Evolutionary conservation across 2,329 filamentous ascomycete genomes (phyloP), one percentile per base, ranked within the genome.

Genomic region (Fusarium equiseti): DNA sequence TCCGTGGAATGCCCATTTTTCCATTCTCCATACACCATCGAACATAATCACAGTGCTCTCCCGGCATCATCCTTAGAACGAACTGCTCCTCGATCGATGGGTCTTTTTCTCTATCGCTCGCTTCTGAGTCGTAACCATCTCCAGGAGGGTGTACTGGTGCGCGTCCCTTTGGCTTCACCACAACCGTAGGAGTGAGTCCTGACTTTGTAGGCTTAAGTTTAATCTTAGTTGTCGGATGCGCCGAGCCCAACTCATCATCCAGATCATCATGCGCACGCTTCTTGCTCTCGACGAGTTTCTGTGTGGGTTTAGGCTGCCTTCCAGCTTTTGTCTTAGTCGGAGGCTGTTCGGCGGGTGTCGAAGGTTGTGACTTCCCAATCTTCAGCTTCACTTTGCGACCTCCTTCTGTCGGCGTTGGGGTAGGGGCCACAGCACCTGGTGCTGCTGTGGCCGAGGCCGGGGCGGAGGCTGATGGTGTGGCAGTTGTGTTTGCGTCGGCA

Each of bases 121-220:
- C 94, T 80, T 98, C 96, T 5, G 95, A 98, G 79, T 99, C 96
- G 81, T 98, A 99, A 10, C 95, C 96, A 59, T 97, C 94, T 54
- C 96, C 96, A 2, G 89, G 88, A 8, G 90, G 90, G 69, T 93
- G 88, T 32, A 87, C 84, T 9, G 92, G 91, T 2, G 88, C 85
- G 68, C 89, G 87, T n/a, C 91, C 91, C 73, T 90, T 89, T 51
- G 89, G 84, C 75, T 90, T 91, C 61, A 93, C 78, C 48, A 83
- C 80, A 22, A 83, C 66, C 51, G 74, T 76, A 4, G 82, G 79
- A 45, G 80, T 81, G 58, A 76, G 77, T 58, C 72, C 77, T 51
- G 74, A 70, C 58, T 85, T 79, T 24, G 80, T 83, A 48, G 77
- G 76, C 44, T 81, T 79, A 49, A 88, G 82, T 77, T 87, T 90